Evolutionary conservation across 805 yeast genomes (phyloP).

Genomic region (Sugiyamaella qingdaonensis): DNA sequence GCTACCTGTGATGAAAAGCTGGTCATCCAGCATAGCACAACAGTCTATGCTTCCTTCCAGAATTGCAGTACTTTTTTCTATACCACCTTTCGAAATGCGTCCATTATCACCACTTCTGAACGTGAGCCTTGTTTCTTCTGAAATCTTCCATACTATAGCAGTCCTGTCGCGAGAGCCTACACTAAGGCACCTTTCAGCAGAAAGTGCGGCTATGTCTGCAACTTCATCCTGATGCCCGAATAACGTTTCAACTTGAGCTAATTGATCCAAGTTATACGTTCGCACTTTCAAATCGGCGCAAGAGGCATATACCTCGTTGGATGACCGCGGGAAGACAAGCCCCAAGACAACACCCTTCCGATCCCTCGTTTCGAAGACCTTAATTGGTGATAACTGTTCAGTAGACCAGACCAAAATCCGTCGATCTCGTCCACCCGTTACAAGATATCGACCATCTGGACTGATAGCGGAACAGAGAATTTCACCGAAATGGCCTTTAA

Average conservation of each 20-base stretch:
- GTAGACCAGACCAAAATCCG: conserved; percentile 82
- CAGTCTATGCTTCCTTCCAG: conserved; percentile 85
- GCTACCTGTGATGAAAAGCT: conserved; percentile 89
- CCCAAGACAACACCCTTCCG: conserved; percentile 69
- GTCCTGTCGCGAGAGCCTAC: conserved; percentile 95
- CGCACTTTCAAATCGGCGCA: conserved; percentile 90
- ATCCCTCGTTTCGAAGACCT: conserved; percentile 71
- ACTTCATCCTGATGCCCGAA: conserved; percentile 96
- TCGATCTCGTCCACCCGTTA: conserved; percentile 85
- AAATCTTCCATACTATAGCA: conserved; percentile 93
- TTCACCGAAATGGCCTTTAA: conserved; percentile 73
- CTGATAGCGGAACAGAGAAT: conserved; percentile 76
- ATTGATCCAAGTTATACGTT: conserved; percentile 78
- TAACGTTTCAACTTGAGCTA: conserved; percentile 82
- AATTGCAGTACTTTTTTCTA: not conserved
- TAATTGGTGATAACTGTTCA: conserved; percentile 68
- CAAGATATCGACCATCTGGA: conserved; percentile 82
- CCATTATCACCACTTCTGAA: conserved; percentile 78
- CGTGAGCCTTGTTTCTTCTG: conserved; percentile 90
- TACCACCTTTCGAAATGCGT: conserved; percentile 27
- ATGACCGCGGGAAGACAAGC: conserved; percentile 68
- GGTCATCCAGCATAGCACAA: conserved; percentile 86
- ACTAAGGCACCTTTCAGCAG: conserved; percentile 87
- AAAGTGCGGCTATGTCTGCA: conserved; percentile 72
- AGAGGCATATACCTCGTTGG: conserved; percentile 85